Base-by-base conservation (phyloP, 768 basidiomycete genomes). In the Leccinum longicurvipes region DNA sequence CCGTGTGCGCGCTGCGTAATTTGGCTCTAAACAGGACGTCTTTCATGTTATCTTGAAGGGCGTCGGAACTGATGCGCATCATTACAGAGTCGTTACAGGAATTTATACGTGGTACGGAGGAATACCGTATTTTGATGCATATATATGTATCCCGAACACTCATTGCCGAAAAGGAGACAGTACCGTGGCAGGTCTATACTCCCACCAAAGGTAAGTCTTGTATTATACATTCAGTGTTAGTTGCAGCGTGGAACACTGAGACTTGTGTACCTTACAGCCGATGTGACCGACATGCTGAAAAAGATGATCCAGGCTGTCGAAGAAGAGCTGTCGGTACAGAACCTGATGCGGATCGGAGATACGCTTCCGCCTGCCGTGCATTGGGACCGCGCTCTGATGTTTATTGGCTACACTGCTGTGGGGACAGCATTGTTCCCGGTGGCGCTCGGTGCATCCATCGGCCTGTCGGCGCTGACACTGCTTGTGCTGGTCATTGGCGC, bases 1-100 rank as follows among this genome's bases (percentile, higher is more conserved):
- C 67, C 4, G 58, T 67, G 21, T 67, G 60, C 25, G 67, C 64
- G 10, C 24, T 67, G 42, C 60, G 64, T 8, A 60, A 54, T 14
- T 51, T 67, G 23, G 64, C 62, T 10, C 64, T 56, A 31, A 49
- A 57, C 21, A 17, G 66, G 10, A 50, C 56, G 62, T 59, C 5
- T 53, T 50, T 2, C 24, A 0, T 17, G 9, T 15, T 1, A 4
- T 15, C 12, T 34, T 25, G 41, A n/a, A 0, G 3, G n/a, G 5
- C 10, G 9, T 7, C 10, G 11, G 5, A 46, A 29, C 50, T 60
- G 42, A 65, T 19, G 12, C 39, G 39, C 6, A 2, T 41, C 39
- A 41, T 41, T 41, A 6, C 39, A 41, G 39, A 41, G 39, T 41
- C 39, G 21, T 19, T 41, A 21, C 19, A 19, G 39, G 0, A 12